These are phyloP conservation scores for Paecilomyces formosus DNA, from an alignment of 2,329 filamentous ascomycete genomes.

Conservation along the genomic window DNA sequence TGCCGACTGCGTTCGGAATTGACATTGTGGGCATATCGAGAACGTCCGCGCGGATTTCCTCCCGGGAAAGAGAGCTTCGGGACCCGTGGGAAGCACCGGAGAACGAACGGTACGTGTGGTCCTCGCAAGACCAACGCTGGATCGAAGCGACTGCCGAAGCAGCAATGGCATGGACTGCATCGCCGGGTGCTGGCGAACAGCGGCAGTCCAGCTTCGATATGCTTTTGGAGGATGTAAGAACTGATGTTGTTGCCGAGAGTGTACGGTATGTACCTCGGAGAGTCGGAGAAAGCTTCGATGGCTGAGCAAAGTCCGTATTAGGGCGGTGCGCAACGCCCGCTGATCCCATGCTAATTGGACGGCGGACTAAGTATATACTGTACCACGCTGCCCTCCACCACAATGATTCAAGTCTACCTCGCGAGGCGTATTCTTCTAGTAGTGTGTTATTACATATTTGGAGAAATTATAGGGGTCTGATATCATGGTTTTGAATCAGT, in stretches of 20 bases:
- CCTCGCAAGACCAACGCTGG: slow-evolving; percentile 17
- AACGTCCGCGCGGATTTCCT: slow-evolving; percentile 19
- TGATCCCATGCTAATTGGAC: neutral
- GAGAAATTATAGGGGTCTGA: too few species aligned
- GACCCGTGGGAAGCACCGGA: slow-evolving; percentile 7
- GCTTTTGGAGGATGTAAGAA: neutral
- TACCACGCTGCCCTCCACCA: neutral
- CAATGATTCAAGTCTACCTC: too few species aligned
- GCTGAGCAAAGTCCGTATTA: neutral
- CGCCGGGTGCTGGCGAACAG: slow-evolving; percentile 16
- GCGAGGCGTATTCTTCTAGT: too few species aligned
- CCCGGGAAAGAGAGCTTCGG: slow-evolving; percentile 14
- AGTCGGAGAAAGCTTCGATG: neutral
- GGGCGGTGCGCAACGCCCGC: neutral
- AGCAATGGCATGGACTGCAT: slow-evolving; percentile 36
- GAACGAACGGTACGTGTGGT: slow-evolving; percentile 14
- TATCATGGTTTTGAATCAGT: too few species aligned
- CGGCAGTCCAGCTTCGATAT: slow-evolving; percentile 11
- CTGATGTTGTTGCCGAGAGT: neutral
- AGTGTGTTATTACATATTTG: too few species aligned
- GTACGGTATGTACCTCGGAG: neutral
- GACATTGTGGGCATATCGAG: slow-evolving; percentile 38
- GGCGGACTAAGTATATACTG: neutral
- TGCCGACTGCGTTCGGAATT: slow-evolving; percentile 25
- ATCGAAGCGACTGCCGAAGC: slow-evolving; percentile 29